Evolutionary conservation across 768 basidiomycete species (phyloP).

Genomic region (Solioccasus polychromus): DNA sequence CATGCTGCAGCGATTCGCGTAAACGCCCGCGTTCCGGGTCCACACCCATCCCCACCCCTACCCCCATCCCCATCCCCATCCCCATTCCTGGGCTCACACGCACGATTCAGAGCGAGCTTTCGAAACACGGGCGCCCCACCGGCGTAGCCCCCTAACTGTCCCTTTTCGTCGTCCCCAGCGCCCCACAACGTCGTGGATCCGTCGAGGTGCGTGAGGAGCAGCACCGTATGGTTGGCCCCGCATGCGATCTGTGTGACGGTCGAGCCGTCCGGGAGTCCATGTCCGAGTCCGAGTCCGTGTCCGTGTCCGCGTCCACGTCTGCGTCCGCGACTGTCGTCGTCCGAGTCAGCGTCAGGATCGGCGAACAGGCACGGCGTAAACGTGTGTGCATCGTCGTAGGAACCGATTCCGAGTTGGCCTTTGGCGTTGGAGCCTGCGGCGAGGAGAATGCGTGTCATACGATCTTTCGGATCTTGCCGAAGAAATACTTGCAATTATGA

Average conservation of each 20-base stretch:
- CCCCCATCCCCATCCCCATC: too few relatives aligned
- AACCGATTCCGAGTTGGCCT: conserved; percentile 45
- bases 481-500: neutral
- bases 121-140: conserved; percentile 53
- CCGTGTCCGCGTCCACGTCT: too few relatives aligned
- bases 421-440: conserved; percentile 49
- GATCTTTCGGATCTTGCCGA: conserved; percentile 2
- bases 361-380: conserved; percentile 40
- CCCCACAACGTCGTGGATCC: conserved; percentile 58
- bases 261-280: conserved; percentile 25
- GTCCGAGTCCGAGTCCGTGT: too few relatives aligned
- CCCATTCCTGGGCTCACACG: too few relatives aligned
- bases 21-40: conserved; percentile 39
- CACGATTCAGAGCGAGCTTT: conserved; percentile 39
- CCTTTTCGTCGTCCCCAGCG: conserved; percentile 64
- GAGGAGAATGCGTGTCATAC: conserved; percentile 22
- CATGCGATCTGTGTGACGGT: conserved; percentile 52
- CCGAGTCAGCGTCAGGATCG: conserved; percentile 12
- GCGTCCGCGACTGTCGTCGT: too few relatives aligned
- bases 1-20: conserved; percentile 65
- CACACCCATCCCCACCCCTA: conserved; percentile 23
- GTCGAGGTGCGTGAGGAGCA: conserved; percentile 47
- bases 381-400: conserved; percentile 36
- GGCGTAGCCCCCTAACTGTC: conserved; percentile 67
- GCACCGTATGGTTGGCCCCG: conserved; percentile 79